A percentile compares a stretch with the other conserved stretches of the same genome.
These are phyloP conservation scores for Tulasnella sp. DNA, from an alignment of 768 basidiomycete species.

Conservation along the genomic window DNA sequence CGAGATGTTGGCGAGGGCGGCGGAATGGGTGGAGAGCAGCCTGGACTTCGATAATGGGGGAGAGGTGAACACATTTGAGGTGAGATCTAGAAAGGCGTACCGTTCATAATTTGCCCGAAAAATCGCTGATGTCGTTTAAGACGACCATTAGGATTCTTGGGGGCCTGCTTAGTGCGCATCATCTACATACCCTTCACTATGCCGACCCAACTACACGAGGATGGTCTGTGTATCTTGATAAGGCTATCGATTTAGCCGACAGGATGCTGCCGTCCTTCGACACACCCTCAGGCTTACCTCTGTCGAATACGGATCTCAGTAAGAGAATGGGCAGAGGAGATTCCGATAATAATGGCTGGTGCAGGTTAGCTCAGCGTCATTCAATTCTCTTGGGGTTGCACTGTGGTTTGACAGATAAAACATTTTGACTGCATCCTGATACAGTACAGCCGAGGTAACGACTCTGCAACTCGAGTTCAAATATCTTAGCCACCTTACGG, in stretches of 20 bases:
- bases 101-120: not conserved
- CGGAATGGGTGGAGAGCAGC: slow-evolving; percentile 60
- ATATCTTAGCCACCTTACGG: slow-evolving; percentile 73
- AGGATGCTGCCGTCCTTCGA: slow-evolving; percentile 75
- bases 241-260: slow-evolving; percentile 74
- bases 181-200: slow-evolving; percentile 46
- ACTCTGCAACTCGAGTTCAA: slow-evolving; percentile 89
- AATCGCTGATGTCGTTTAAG: slow-evolving; percentile 31
- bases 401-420: not conserved
- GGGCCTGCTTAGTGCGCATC: slow-evolving; percentile 77
- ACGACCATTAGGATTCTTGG: slow-evolving; percentile 89
- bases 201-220: slow-evolving; percentile 30
- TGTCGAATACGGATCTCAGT: slow-evolving; percentile 65
- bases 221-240: slow-evolving; percentile 50
- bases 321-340: slow-evolving; percentile 50
- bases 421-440: slow-evolving; percentile 26
- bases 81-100: slow-evolving; percentile 27
- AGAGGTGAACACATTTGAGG: slow-evolving; percentile 84
- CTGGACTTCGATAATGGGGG: slow-evolving; percentile 74
- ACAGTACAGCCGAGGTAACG: slow-evolving; percentile 77
- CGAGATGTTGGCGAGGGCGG: slow-evolving; percentile 44
- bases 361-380: not conserved
- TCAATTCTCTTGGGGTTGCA: not conserved
- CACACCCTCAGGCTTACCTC: slow-evolving; percentile 69
- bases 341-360: slow-evolving; percentile 39